Evolutionary conservation across 441 rosid species (phyloP), one percentile per base, ranked within the genome.

Genomic region (Rhodomyrtus psidioides): DNA sequence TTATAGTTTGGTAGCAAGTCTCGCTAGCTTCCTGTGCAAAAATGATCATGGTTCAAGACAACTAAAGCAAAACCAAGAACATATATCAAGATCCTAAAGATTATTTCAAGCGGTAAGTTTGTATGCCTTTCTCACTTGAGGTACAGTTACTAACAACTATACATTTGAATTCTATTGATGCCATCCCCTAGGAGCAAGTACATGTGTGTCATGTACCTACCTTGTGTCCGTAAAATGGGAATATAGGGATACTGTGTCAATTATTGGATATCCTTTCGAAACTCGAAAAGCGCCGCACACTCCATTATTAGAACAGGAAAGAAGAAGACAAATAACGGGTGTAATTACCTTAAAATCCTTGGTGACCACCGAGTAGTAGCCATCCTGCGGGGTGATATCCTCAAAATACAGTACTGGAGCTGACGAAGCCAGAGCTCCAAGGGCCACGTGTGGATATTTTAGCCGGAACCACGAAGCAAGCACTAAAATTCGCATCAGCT

Each of bases 341-440:
- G n/a, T 34, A 21, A 19, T 85, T 88, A 92, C 97, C 90, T 86
- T 91, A 54, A 93, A 91, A 85, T 93, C 95, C 56, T 93, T 89
- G 62, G 94, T 86, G 53, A 93, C 93, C 30, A 92, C 76, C 24
- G 85, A 79, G 79, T 75, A 88, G 60, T 92, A 93, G 58, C 91
- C 95, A 83, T 85, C 75, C 12, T 88, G 90, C 8, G 94, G 95
- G 53, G 85, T 90, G n/a, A 92, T 88, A 51, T 90, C 87, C 19
- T 91, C 91, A 19, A 93, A 93, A 89, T 93, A 91, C 42, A 93
- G 93, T 42, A 93, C 87, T 1, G 95, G 95, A 83, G 98, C 92
- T 1, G 97, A 95, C 49, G 95, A 93, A 58, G 98, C 97, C 85
- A 93, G 56, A 56, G 96, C 90, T 14, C 92, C 92, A 24, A 90